These are phyloP conservation scores for Apiospora malaysiana DNA, from an alignment of 2,329 filamentous ascomycete species.

Conservation along the genomic window DNA sequence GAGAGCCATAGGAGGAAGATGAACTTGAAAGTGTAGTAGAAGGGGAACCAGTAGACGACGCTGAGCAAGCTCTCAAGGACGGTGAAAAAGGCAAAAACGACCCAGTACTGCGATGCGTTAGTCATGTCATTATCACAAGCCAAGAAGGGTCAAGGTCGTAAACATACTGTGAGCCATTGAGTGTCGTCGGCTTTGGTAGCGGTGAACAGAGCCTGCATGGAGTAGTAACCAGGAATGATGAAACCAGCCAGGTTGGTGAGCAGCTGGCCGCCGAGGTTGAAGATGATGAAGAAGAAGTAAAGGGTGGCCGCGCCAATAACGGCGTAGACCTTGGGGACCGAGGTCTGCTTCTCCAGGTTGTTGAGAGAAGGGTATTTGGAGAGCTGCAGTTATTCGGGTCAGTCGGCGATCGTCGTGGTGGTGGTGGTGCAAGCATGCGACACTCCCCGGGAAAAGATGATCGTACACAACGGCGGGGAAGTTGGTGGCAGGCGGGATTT, in stretches of 20 bases:
- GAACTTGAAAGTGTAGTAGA: constrained; percentile 99
- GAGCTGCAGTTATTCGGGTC: constrained; percentile 58
- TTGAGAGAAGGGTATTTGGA: constrained; percentile 84
- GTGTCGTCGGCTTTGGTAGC: constrained; percentile 77
- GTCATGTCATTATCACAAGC: constrained; percentile 36
- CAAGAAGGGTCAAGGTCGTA: not conserved
- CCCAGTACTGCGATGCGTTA: constrained; percentile 72
- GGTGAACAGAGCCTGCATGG: constrained; percentile 77
- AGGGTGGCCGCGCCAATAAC: constrained; percentile 76
- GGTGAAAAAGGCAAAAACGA: constrained; percentile 82
- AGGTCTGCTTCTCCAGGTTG: constrained; percentile 85
- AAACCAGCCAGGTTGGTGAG: constrained; percentile 88
- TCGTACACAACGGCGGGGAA: constrained; percentile 8
- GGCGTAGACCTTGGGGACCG: constrained; percentile 84
- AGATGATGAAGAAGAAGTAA: constrained; percentile 91
- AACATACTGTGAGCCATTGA: constrained; percentile 75
- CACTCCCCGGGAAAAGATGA: not conserved
- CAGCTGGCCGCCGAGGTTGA: constrained; percentile 89
- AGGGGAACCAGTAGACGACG: constrained; percentile 94
- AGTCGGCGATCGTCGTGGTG: not conserved
- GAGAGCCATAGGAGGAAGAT: constrained; percentile 96
- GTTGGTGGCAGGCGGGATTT: not conserved
- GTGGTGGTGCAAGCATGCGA: constrained; percentile 13
- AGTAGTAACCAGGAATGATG: constrained; percentile 84
- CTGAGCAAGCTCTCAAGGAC: constrained; percentile 83